Percentiles rank a stretch among this genome's conserved stretches.
Evolutionary conservation across 23 red algal species (phyloP).

Genomic region (Pyropia yezoensis): DNA sequence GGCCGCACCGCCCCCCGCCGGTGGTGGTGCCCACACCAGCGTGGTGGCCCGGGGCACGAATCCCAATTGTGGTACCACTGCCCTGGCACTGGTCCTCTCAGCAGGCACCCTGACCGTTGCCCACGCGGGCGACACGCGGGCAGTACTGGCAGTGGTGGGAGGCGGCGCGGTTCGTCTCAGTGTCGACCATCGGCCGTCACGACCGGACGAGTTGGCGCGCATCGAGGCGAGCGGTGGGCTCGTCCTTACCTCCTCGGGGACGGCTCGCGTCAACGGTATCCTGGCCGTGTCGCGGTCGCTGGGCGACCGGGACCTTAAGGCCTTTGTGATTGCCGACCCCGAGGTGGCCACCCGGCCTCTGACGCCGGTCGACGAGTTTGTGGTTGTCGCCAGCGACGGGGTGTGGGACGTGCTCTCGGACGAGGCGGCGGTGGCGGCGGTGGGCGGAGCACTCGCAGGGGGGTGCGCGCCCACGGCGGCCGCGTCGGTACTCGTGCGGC

Average conservation of each 20-base stretch:
- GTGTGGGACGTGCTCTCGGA: conserved; percentile 79
- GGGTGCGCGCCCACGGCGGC: no score
- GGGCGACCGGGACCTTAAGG: conserved; percentile 68
- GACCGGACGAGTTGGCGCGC: conserved; percentile 37
- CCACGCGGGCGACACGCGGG: conserved; percentile 31
- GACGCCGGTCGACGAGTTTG: conserved; percentile 37
- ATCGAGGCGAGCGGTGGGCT: conserved; percentile 55
- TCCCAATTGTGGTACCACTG: not conserved
- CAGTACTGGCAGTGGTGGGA: conserved; percentile 11
- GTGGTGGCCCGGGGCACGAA: no score
- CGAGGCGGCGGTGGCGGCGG: conserved; percentile 30
- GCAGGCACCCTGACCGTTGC: not conserved
- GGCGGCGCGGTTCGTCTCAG: conserved; percentile 28
- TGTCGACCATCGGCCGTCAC: conserved; percentile 67
- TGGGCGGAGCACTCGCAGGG: no score
- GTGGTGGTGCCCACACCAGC: no score
- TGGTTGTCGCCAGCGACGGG: conserved; percentile 84
- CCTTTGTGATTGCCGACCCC: conserved; percentile 68
- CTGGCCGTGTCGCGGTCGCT: conserved; percentile 81
- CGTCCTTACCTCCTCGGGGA: conserved; percentile 31
- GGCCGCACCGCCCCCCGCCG: no score
- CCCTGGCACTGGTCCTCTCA: not conserved
- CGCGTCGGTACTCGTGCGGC: no score
- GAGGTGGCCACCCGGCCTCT: conserved; percentile 26
- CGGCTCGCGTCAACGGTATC: conserved; percentile 62